Evolutionary conservation across 2,329 filamentous ascomycete genomes (phyloP), one percentile per base, ranked within the genome.

Genomic region (Diaporthe nobilis): DNA sequence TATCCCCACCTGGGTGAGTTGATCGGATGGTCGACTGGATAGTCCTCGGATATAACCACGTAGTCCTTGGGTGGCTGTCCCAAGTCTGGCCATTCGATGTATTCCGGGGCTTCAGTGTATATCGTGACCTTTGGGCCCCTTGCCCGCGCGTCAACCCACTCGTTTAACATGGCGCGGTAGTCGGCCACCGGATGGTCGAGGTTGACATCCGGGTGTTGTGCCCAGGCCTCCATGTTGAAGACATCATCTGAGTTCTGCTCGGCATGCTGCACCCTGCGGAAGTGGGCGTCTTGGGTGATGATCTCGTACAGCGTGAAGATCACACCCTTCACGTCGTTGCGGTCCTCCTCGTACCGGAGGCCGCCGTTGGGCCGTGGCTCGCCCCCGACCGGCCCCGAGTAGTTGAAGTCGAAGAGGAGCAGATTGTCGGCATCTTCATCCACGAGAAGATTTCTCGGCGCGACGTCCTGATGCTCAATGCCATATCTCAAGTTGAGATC

Each of bases 331-430:
- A 84, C 78, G 71, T 84, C 83, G 47, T 84, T 81, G 15, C 81
- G 79, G 28, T 79, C 55, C 42, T 80, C 75, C 0, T 17, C 2
- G 28, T 79, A 80, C 47, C 39, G 58, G 22, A 70, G 71, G 4
- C 53, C 72, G 51, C 65, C 55, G 13, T 37, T 22, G 17, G 49
- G 10, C 25, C n/a, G 39, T 5, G 34, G 51, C 5, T n/a, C n/a
- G 47, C 55, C 37, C 12, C 75, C 76, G 25, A 84, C 81, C 25
- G 77, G 78, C 42, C 75, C 78, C 1, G 77, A 68, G 53, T 65
- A 81, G 74, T 83, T 81, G 73, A 85, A 85, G 78, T 86, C 84
- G 60, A 85, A 84, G 2, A 85, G 68, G 74, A 82, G 74, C 28
- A 85, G 67, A 5, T 76, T 73, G 67, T 85, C 78, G 39, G 81